A percentile compares a stretch with the other conserved stretches of the same genome.
Evolutionary conservation across 805 yeast genomes (phyloP).

Genomic region (Pichia phayaonensis): DNA sequence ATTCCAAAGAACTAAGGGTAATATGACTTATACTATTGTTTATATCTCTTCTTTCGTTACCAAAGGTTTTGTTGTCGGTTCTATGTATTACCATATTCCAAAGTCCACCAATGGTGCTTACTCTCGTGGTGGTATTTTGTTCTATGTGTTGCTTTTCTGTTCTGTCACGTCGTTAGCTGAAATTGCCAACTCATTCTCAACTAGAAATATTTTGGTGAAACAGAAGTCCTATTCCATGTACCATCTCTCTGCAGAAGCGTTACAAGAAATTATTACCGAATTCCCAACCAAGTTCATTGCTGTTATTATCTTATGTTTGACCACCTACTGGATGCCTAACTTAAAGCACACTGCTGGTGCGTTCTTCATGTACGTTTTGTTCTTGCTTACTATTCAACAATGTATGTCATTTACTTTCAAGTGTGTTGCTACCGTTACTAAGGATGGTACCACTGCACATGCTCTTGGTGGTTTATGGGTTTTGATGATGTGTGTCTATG

Average conservation of each 20-base stretch:
- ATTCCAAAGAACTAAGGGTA: slow-evolving; percentile 46
- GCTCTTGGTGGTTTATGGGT: slow-evolving; percentile 51
- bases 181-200: slow-evolving; percentile 49
- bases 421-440: slow-evolving; percentile 43
- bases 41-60: slow-evolving; percentile 43
- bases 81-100: slow-evolving; percentile 29
- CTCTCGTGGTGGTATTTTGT: slow-evolving; percentile 54
- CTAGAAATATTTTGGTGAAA: slow-evolving; percentile 55
- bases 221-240: slow-evolving; percentile 58
- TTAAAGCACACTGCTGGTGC: slow-evolving; percentile 47
- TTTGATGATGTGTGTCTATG: slow-evolving; percentile 45
- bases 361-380: slow-evolving; percentile 49
- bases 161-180: slow-evolving; percentile 57
- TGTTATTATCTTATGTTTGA: slow-evolving; percentile 38
- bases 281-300: slow-evolving; percentile 49
- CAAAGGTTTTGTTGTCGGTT: slow-evolving; percentile 54
- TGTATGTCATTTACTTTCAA: slow-evolving; percentile 46
- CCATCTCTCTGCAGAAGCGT: slow-evolving; percentile 59
- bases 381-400: slow-evolving; percentile 30
- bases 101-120: slow-evolving; percentile 23
- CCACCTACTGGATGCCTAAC: slow-evolving; percentile 44
- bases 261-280: slow-evolving; percentile 49
- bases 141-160: slow-evolving; percentile 52
- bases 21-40: slow-evolving; percentile 44
- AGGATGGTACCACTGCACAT: slow-evolving; percentile 50